Base-by-base conservation (phyloP, 345 rosid genomes). In the Angophora floribunda region DNA sequence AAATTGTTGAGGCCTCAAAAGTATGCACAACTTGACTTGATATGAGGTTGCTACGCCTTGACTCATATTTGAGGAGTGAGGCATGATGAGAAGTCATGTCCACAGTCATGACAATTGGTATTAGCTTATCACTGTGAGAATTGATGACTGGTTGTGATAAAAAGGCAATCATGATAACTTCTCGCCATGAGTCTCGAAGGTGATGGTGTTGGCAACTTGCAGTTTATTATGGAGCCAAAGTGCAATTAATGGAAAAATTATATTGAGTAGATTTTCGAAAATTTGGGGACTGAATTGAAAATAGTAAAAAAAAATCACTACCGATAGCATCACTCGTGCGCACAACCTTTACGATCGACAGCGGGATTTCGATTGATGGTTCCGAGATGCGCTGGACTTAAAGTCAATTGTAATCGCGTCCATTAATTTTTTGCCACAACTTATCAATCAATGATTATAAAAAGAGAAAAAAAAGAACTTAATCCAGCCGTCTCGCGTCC, bases 11-110 rank as follows among this genome's bases (percentile, higher is more conserved):
- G 24, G 45, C 12, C 5, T 14, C 3, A 17, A 21, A 2, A 9
- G 41, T 8, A 36, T 8, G 12, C 3, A 5, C 44, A 16, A 67
- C 6, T 3, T 67, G 2, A 67, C 6, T 3, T 67, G 2, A 16
- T 67, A 2, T 1, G 79, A 67, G 11, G 1, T 4, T 41, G 11
- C 1, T 7, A 75, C 3, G 2, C 26, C 4, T 75, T 41, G 13
- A 4, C 26, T 32, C 21, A 32, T 11, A 30, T 30, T 30, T 4
- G 80, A 32, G 47, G 9, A 26, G 13, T 17, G 1, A 36, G 36
- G 47, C 82, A 36, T 21, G 12, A 32, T 16, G 10, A 6, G 24
- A 32, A 3, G 10, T 4, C 0, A 0, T 13, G 3, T 17, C 12
- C 15, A 12, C 10, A 32, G 9, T 32, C 44, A 4, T 1, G 24